These are phyloP conservation scores for Claviceps sp. DNA, from an alignment of 2,329 filamentous ascomycete species.

Conservation along the genomic window DNA sequence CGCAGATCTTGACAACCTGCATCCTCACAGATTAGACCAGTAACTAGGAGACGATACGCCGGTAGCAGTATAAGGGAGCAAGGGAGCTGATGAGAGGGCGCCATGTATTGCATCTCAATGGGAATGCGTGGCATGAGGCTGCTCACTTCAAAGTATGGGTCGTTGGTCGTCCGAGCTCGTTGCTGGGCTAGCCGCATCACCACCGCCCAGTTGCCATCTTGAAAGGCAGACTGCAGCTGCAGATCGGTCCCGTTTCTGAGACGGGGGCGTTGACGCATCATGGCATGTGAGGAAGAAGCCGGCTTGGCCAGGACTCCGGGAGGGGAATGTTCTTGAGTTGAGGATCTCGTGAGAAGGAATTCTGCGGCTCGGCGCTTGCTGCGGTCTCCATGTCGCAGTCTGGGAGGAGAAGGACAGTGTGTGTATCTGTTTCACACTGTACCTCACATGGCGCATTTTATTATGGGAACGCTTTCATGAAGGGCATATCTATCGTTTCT, in stretches of 20 bases:
- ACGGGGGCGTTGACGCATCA: constrained; percentile 21
- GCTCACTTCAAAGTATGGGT: constrained; percentile 41
- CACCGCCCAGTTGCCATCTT: constrained; percentile 38
- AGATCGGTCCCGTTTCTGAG: constrained; percentile 39
- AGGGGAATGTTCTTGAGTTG: background rate
- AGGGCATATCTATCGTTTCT: no score
- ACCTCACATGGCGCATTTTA: no score
- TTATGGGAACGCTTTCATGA: no score
- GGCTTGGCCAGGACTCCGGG: background rate
- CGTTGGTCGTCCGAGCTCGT: constrained; percentile 33
- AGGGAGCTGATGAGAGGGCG: no score
- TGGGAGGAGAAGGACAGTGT: no score
- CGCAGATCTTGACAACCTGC: constrained; percentile 34
- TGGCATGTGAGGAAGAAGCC: constrained; percentile 10
- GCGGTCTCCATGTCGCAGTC: no score
- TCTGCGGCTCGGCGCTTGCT: background rate
- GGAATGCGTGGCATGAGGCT: no score
- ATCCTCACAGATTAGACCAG: no score
- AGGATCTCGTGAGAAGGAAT: background rate
- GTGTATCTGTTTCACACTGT: no score
- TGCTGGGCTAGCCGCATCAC: constrained; percentile 40
- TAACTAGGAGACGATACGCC: no score
- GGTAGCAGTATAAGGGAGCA: no score
- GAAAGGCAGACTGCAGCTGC: constrained; percentile 41
- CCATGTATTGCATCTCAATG: no score